Conservation (phyloP, 1,284 basidiomycete species). For the Ceratobasidium sp. region DNA sequence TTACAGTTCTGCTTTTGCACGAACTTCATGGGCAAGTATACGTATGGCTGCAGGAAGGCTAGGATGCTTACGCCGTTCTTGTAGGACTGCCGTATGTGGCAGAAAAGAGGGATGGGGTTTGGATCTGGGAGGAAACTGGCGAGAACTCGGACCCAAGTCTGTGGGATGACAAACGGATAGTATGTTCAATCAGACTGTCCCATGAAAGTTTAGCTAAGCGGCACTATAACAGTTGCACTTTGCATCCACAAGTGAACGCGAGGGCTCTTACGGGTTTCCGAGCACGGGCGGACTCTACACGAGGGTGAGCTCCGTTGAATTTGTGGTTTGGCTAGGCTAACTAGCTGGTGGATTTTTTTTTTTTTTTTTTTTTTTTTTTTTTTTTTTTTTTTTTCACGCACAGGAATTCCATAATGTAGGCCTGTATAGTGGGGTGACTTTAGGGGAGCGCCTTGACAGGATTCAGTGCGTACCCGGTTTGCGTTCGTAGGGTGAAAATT, state of each 20-base stretch:
- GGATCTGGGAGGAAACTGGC: neutral
- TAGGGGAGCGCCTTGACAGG: neutral
- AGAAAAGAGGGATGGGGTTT: neutral
- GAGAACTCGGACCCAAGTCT: neutral
- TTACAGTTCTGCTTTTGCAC: neutral
- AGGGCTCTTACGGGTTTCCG: neutral
- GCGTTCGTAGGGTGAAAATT: neutral
- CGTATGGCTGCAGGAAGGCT: neutral
- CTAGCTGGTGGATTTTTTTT: neutral
- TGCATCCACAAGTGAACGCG: neutral
- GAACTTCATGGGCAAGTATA: neutral
- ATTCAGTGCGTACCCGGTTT: neutral
- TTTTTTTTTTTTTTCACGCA: neutral
- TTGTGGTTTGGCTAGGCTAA: neutral
- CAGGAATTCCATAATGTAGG: constrained; percentile 4
- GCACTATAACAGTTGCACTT: neutral
- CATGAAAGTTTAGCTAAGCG: neutral
- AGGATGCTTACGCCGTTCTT: neutral
- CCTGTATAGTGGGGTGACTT: too few relatives aligned
- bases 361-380: neutral
- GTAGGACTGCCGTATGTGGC: constrained; percentile 9
- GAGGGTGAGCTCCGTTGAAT: neutral
- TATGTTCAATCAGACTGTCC: neutral
- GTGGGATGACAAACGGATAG: neutral
- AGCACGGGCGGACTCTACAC: constrained; percentile 14